phyloP scores from a whole-genome alignment of 2,329 filamentous ascomycete species.

The Emergomyces orientalis region DNA sequence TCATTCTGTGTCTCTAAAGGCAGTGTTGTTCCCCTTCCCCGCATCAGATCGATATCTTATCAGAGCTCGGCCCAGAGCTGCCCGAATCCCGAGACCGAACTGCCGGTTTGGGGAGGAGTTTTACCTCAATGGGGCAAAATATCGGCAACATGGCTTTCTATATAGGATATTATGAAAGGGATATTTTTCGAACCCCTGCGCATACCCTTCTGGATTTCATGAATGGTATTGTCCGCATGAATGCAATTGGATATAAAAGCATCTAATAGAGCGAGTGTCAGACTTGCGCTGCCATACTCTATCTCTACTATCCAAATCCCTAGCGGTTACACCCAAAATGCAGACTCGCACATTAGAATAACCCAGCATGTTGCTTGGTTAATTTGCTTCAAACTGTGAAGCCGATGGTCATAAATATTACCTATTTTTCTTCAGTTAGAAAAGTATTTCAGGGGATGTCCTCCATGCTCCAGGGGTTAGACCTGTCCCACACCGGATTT shows the following conservation, averaged over 20 bases:
- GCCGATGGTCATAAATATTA: no score
- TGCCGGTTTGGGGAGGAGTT: not conserved
- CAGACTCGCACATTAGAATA: no score
- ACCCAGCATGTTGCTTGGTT: no score
- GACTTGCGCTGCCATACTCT: not conserved
- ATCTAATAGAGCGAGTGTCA: not conserved
- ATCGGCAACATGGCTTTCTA: not conserved
- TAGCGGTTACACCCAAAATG: no score
- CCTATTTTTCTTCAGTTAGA: no score
- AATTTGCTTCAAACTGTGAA: no score
- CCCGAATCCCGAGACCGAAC: not conserved
- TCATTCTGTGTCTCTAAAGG: not conserved
- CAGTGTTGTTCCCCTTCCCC: not conserved
- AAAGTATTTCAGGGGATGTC: no score
- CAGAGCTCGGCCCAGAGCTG: not conserved
- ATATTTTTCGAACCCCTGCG: not conserved
- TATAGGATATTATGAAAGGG: not conserved
- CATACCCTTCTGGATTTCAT: not conserved
- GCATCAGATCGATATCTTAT: not conserved
- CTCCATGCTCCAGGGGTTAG: not conserved
- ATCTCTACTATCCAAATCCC: no score
- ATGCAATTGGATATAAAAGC: not conserved
- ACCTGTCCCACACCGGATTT: not conserved
- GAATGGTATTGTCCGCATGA: not conserved
- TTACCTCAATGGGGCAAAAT: not conserved